These are phyloP conservation scores for Phytophthora nicotianae DNA, from an alignment of 352 stramenopile species.

Conservation along the genomic window DNA sequence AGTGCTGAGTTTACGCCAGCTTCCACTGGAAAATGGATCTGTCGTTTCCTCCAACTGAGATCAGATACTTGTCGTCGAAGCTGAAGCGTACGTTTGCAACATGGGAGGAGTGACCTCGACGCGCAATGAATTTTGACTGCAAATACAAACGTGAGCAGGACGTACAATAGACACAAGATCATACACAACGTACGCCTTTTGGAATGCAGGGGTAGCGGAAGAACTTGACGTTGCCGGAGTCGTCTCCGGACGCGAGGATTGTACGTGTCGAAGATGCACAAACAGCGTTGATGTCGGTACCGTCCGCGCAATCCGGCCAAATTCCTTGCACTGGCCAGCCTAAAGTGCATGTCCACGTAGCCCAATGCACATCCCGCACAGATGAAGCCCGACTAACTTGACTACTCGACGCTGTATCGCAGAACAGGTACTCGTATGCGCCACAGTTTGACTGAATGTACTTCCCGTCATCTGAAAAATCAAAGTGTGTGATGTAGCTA, in stretches of 20 bases:
- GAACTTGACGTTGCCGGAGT: constrained; percentile 83
- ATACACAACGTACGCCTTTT: constrained; percentile 55
- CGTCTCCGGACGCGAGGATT: constrained; percentile 81
- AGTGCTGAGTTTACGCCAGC: constrained; percentile 33
- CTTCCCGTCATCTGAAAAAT: constrained; percentile 76
- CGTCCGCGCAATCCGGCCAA: constrained; percentile 80
- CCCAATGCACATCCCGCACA: constrained; percentile 84
- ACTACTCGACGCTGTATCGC: constrained; percentile 76
- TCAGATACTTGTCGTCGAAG: constrained; percentile 79
- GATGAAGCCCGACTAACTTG: constrained; percentile 85
- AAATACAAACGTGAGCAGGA: constrained; percentile 13
- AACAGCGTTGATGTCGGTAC: constrained; percentile 85
- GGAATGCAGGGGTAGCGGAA: constrained; percentile 87
- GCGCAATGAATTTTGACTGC: constrained; percentile 58
- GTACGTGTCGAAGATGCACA: constrained; percentile 70
- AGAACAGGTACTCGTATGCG: constrained; percentile 93
- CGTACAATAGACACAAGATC: background rate
- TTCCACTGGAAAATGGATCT: constrained; percentile 89
- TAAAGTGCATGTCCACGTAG: constrained; percentile 90
- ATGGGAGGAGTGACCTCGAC: constrained; percentile 79
- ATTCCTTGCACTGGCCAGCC: constrained; percentile 93
- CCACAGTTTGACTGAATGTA: constrained; percentile 82
- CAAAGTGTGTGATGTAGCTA: constrained; percentile 85
- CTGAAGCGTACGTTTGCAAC: constrained; percentile 86
- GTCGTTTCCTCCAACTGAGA: constrained; percentile 87